Evolutionary conservation across 192 early-diverging fungal genomes (phyloP).

Genomic region (Funneliformis geosporum): DNA sequence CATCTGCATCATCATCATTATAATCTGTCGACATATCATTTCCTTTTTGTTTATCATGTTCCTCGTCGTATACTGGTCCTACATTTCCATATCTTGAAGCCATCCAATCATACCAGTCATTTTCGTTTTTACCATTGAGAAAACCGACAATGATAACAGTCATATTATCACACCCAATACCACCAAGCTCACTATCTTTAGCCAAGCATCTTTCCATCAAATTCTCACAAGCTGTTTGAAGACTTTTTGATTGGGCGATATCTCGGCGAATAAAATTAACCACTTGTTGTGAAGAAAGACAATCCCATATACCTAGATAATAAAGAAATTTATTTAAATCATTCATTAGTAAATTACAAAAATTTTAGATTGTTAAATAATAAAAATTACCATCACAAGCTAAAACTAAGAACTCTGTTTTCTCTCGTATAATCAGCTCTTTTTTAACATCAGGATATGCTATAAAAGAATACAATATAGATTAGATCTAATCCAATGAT

Average conservation of each 20-base stretch:
- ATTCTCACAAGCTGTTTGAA: constrained; percentile 72
- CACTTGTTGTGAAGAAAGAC: constrained; percentile 88
- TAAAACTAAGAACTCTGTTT: constrained; percentile 92
- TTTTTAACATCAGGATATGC: constrained; percentile 83
- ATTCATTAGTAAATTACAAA: neutral
- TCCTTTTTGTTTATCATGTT: neutral
- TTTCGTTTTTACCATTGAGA: constrained; percentile 72
- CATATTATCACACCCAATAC: constrained; percentile 99
- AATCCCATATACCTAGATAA: constrained; percentile 94
- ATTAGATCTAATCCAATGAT: neutral
- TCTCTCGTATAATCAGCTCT: constrained; percentile 54
- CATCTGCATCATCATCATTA: neutral
- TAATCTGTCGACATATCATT: neutral
- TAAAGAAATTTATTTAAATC: neutral
- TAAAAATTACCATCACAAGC: constrained; percentile 89
- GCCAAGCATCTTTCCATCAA: constrained; percentile 95
- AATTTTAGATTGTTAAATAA: neutral
- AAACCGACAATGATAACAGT: constrained; percentile 90
- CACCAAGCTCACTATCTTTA: constrained; percentile 80
- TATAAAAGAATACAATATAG: constrained; percentile 27
- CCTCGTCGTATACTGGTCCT: constrained; percentile 15
- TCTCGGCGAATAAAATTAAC: constrained; percentile 76
- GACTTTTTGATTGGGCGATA: constrained; percentile 40
- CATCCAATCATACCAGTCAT: constrained; percentile 75
- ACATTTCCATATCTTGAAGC: constrained; percentile 30